Base-by-base conservation (phyloP, 2,329 filamentous ascomycete genomes). In the Lachnellula arida region DNA sequence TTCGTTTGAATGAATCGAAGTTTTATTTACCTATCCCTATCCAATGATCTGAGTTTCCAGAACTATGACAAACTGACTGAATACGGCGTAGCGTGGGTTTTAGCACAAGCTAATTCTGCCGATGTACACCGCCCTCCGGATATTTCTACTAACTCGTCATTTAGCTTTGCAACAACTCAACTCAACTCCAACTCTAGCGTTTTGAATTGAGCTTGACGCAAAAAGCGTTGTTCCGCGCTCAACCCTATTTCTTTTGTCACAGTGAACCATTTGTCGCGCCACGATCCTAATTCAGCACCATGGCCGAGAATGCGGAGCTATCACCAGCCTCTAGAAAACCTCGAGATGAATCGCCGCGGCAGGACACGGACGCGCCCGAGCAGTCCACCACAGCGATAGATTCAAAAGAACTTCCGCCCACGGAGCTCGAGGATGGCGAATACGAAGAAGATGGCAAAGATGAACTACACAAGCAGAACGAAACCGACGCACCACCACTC, bases 401-500 rank as follows among this genome's bases (percentile, higher is more conserved):
- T 2, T 12, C 48, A 11, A 40, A 55, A 40, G 12, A 23, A 14
- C 32, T 28, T 22, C 7, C 22, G 42, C 23, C 23, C 7, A 54
- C 32, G 43, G 51, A 53, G 28, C 22, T 25, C n/a, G 49, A 58
- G 15, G 56, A 65, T 19, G 57, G 69, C 66, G 54, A 73, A 75
- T 51, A 57, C 8, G 35, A 28, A 17, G 54, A 57, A 47, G 42
- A 47, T 2, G 25, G 7, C 28, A 49, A 37, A 53, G 44, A 43
- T 5, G 56, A 62, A 54, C 53, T 47, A 15, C 47, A 46, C 12
- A 50, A 53, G 32, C 55, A 55, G 42, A 51, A 35, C 14, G 51
- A 53, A 12, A 49, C 59, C 46, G 52, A 74, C 57, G 65, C 70
- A 56, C 77, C 76, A 51, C 77, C 77, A 44, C 71, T 81, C 49